These are phyloP conservation scores for Teratosphaeria viscida DNA, from an alignment of 2,329 filamentous ascomycete species.

Conservation along the genomic window DNA sequence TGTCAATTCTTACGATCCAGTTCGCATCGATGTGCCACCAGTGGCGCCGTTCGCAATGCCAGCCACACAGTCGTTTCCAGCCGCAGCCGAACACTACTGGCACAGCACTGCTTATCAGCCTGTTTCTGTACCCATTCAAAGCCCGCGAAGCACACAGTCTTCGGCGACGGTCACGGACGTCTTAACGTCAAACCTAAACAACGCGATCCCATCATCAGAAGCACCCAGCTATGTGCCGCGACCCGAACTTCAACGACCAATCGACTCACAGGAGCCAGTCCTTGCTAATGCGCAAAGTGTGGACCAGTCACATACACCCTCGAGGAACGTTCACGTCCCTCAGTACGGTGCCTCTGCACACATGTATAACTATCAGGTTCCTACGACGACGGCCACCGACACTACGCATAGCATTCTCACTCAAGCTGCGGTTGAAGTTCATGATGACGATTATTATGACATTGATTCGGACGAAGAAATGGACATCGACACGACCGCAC, in stretches of 20 bases:
- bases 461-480: constrained; percentile 38
- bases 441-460: constrained; percentile 42
- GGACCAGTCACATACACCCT: neutral
- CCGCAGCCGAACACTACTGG: neutral
- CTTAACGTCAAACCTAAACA: neutral
- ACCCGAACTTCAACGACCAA: constrained; percentile 12
- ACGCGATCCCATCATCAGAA: neutral
- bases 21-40: neutral
- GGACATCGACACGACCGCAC: constrained; percentile 10
- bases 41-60: neutral
- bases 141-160: neutral
- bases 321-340: neutral
- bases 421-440: constrained; percentile 33
- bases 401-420: constrained; percentile 23
- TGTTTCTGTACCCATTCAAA: neutral
- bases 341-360: neutral
- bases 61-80: neutral
- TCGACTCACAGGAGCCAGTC: constrained; percentile 7
- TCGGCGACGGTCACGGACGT: neutral
- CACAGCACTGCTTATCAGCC: neutral
- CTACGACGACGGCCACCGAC: neutral
- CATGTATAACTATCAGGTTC: neutral
- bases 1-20: neutral
- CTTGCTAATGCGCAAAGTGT: neutral
- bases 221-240: constrained; percentile 7